phyloP scores from a whole-genome alignment of 257 asterid species.

The Henckelia pumila region DNA sequence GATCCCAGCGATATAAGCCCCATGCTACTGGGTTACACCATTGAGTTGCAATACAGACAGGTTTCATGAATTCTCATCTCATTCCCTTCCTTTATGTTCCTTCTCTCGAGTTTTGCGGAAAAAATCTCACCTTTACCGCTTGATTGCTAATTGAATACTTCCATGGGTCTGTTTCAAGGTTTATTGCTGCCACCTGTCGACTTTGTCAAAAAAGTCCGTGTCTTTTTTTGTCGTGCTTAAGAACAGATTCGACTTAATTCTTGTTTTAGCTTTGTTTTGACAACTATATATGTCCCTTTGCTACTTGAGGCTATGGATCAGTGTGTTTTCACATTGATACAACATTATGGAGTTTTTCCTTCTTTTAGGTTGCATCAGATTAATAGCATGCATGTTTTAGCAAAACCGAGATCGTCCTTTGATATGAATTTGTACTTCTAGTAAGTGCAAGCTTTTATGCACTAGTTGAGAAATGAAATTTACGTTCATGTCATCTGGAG shows the following conservation, averaged over 20 bases:
- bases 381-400: no score
- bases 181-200: neutral
- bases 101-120: neutral
- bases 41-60: slow-evolving; percentile 72
- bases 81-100: neutral
- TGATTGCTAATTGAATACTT: neutral
- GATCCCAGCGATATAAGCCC: slow-evolving; percentile 90
- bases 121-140: no score
- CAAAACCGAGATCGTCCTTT: neutral
- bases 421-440: neutral
- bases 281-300: neutral
- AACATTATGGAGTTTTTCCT: neutral
- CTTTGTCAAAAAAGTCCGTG: no score
- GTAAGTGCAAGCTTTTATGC: no score
- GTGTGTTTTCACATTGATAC: no score
- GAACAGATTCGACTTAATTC: neutral
- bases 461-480: no score
- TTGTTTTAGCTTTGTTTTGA: neutral
- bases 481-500: neutral
- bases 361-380: neutral
- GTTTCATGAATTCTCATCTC: slow-evolving; percentile 21
- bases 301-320: neutral
- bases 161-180: neutral
- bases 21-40: slow-evolving; percentile 78
- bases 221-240: no score